Conservation (phyloP, 2,329 filamentous ascomycete genomes). For the Xylariaceae sp. region DNA sequence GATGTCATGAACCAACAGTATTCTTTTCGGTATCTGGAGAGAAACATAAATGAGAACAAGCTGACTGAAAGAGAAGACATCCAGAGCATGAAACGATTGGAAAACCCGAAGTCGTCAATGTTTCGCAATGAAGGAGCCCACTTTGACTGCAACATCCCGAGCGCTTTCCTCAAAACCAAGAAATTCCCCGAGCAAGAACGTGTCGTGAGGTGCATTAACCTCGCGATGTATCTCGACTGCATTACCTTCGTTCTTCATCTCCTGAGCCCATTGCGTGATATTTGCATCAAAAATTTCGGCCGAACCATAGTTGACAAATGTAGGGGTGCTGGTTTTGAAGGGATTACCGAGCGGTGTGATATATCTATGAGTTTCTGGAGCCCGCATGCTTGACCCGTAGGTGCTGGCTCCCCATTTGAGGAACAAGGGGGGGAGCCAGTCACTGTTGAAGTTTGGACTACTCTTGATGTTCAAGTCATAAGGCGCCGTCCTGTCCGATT, state of each 20-base stretch:
- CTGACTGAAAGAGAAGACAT: too few relatives aligned
- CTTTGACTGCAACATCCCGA: slow-evolving; percentile 8
- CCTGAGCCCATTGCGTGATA: neutral
- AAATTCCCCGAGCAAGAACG: slow-evolving; percentile 35
- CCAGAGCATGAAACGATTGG: too few relatives aligned
- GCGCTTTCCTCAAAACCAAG: slow-evolving; percentile 37
- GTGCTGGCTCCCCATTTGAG: slow-evolving; percentile 38
- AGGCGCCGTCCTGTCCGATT: neutral
- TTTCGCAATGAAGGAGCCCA: slow-evolving; percentile 1
- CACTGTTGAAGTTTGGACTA: slow-evolving; percentile 21
- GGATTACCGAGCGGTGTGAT: slow-evolving; percentile 15
- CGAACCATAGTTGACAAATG: slow-evolving; percentile 15
- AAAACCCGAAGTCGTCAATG: too few relatives aligned
- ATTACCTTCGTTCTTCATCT: slow-evolving; percentile 3
- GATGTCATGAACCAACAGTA: too few relatives aligned
- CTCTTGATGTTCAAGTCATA: neutral
- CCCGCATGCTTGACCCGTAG: slow-evolving; percentile 25
- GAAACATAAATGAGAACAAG: too few relatives aligned
- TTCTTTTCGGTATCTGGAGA: too few relatives aligned
- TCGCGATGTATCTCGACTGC: slow-evolving; percentile 35
- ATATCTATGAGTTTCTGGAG: slow-evolving; percentile 30
- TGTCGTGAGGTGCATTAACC: slow-evolving; percentile 40
- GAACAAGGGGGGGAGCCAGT: slow-evolving; percentile 37
- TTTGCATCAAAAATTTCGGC: slow-evolving; percentile 7
- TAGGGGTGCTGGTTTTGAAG: slow-evolving; percentile 12